A percentile compares a stretch with the other conserved stretches of the same genome.
phyloP scores from a whole-genome alignment of 192 early-diverging fungal genomes.

The Coemansia sp. region DNA sequence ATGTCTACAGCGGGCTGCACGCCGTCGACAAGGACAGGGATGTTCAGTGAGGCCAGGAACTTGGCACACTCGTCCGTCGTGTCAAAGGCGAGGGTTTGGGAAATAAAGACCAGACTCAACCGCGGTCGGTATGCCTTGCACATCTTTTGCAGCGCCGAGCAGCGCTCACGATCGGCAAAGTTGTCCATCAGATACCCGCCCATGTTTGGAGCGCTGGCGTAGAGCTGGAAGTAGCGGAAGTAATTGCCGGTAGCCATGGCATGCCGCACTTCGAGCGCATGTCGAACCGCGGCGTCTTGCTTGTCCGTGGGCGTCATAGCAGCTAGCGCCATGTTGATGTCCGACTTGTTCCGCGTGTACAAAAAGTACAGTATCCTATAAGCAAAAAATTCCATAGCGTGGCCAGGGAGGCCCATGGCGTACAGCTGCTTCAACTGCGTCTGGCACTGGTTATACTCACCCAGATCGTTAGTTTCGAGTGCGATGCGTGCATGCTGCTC shows the following conservation, averaged over 20 bases:
- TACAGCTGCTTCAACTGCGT: slow-evolving; percentile 93
- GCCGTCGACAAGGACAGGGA: slow-evolving; percentile 26
- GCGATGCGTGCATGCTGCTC: slow-evolving; percentile 96
- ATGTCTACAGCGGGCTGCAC: slow-evolving; percentile 58
- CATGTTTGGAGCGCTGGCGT: slow-evolving; percentile 81
- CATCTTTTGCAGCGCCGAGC: slow-evolving; percentile 73
- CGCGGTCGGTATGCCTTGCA: slow-evolving; percentile 70
- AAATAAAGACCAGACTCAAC: slow-evolving; percentile 53
- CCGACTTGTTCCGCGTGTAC: slow-evolving; percentile 85
- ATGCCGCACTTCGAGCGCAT: slow-evolving; percentile 85
- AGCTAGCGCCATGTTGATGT: slow-evolving; percentile 79
- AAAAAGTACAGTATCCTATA: slow-evolving; percentile 94
- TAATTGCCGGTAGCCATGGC: slow-evolving; percentile 85
- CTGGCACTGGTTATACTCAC: slow-evolving; percentile 99
- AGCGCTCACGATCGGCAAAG: slow-evolving; percentile 86
- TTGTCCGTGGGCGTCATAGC: slow-evolving; percentile 74
- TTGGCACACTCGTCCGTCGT: slow-evolving; percentile 47
- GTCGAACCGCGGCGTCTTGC: slow-evolving; percentile 63
- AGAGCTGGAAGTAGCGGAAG: slow-evolving; percentile 82
- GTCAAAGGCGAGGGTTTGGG: slow-evolving; percentile 71
- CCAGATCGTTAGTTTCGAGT: slow-evolving; percentile 93
- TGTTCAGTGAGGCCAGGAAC: slow-evolving; percentile 57
- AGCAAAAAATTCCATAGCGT: slow-evolving; percentile 88
- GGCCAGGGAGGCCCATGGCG: slow-evolving; percentile 67
- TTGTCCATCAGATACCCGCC: slow-evolving; percentile 90